phyloP scores from a whole-genome alignment of 1,284 basidiomycete species.

The Malassezia globosa region DNA sequence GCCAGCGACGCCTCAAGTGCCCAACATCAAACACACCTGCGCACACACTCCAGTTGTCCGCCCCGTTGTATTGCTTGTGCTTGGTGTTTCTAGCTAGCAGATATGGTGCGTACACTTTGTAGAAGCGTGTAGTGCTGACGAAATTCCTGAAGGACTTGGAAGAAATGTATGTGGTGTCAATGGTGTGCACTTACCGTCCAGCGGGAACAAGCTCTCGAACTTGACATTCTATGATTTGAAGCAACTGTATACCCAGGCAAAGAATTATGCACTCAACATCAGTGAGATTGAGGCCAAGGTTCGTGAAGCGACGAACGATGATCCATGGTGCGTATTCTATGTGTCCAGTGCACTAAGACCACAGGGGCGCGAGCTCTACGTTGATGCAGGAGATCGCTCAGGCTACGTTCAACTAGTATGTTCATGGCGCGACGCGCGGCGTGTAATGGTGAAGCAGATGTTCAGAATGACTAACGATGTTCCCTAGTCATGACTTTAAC shows the following conservation, averaged over 20 bases:
- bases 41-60: no score
- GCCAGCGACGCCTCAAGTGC: no score
- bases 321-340: slow-evolving; percentile 71
- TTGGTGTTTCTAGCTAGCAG: no score
- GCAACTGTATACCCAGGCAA: slow-evolving; percentile 38
- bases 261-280: slow-evolving; percentile 66
- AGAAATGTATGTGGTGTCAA: slow-evolving; percentile 7
- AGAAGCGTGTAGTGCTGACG: no score
- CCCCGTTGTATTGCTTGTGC: no score
- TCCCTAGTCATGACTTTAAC: slow-evolving; percentile 81
- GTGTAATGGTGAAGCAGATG: no score
- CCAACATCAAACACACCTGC: no score
- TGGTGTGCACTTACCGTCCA: slow-evolving; percentile 13
- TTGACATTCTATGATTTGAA: slow-evolving; percentile 46
- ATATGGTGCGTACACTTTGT: no score
- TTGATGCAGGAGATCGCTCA: slow-evolving; percentile 97
- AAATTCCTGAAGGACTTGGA: slow-evolving; percentile 16
- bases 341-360: slow-evolving; percentile 1
- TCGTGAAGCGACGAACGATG: slow-evolving; percentile 91
- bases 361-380: slow-evolving; percentile 91
- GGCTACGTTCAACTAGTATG: slow-evolving; percentile 51
- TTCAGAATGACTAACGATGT: no score
- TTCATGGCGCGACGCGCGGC: no score
- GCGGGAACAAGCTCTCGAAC: slow-evolving; percentile 41
- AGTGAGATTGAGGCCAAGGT: slow-evolving; percentile 97